Evolutionary conservation across 2,329 filamentous ascomycete species (phyloP).

Genomic region (Drechslera avenae): DNA sequence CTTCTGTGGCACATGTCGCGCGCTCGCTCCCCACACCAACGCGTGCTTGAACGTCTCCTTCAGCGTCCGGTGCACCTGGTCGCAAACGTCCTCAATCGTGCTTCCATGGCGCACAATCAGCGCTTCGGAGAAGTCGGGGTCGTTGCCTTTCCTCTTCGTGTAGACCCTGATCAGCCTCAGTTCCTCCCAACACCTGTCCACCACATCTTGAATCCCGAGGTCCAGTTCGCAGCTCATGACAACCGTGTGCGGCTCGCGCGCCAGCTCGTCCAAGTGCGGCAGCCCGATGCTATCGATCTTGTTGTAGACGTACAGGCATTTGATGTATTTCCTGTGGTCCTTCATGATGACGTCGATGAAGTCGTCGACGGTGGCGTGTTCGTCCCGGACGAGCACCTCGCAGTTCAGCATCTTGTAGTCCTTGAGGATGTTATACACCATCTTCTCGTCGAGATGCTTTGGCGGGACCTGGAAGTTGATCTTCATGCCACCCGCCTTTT

Average conservation of each 20-base stretch:
- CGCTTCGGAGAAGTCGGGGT: conserved; percentile 88
- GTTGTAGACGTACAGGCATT: conserved; percentile 96
- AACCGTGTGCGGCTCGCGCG: conserved; percentile 88
- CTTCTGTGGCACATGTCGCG: conserved; percentile 89
- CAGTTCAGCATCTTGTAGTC: conserved; percentile 99
- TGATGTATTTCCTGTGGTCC: conserved; percentile 97
- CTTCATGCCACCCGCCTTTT: conserved; percentile 98
- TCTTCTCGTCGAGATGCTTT: conserved; percentile 93
- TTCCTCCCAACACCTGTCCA: conserved; percentile 95
- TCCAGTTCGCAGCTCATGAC: conserved; percentile 99
- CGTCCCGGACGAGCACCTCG: conserved; percentile 93
- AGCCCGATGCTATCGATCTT: conserved; percentile 96
- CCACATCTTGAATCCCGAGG: conserved; percentile 88
- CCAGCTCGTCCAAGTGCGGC: conserved; percentile 89
- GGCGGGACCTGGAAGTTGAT: conserved; percentile 92
- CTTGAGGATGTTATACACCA: conserved; percentile 95
- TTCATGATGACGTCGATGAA: conserved; percentile 99
- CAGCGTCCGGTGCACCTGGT: conserved; percentile 87
- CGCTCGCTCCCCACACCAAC: conserved; percentile 95
- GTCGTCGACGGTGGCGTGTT: conserved; percentile 92
- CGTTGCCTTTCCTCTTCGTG: conserved; percentile 83
- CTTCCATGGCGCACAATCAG: conserved; percentile 88
- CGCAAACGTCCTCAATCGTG: conserved; percentile 95
- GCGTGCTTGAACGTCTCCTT: conserved; percentile 99
- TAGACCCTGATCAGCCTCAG: conserved; percentile 88